Percentiles rank a stretch among this genome's conserved stretches.
phyloP scores from a whole-genome alignment of 2,329 filamentous ascomycete species.

The Diaporthe aspalathi region DNA sequence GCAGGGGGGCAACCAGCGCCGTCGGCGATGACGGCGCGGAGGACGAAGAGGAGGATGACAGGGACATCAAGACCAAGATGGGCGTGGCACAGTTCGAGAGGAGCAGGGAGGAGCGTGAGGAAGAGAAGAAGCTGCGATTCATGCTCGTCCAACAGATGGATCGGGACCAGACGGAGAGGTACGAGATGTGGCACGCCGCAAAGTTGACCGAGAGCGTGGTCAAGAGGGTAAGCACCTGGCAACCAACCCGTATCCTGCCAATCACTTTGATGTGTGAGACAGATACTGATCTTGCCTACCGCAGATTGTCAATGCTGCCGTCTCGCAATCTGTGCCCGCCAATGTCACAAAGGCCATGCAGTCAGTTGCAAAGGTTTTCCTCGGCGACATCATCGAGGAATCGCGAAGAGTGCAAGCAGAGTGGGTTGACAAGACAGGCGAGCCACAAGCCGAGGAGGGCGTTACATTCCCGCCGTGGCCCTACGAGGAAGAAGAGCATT shows the following conservation, averaged over 20 bases:
- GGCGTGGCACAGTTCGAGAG: slow-evolving; percentile 48
- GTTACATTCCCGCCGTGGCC: slow-evolving; percentile 47
- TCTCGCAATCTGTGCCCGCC: slow-evolving; percentile 80
- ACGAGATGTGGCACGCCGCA: slow-evolving; percentile 76
- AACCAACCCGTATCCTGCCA: background rate
- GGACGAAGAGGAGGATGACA: slow-evolving; percentile 52
- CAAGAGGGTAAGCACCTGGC: slow-evolving; percentile 64
- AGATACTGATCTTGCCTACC: slow-evolving; percentile 22
- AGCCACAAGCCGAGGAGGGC: slow-evolving; percentile 66
- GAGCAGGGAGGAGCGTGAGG: slow-evolving; percentile 67
- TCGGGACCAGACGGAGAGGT: slow-evolving; percentile 74
- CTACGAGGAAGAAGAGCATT: slow-evolving; percentile 48
- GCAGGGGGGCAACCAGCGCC: slow-evolving; percentile 55
- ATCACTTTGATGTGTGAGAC: background rate
- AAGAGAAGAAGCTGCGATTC: slow-evolving; percentile 72
- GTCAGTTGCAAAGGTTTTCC: slow-evolving; percentile 80
- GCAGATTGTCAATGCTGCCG: slow-evolving; percentile 81
- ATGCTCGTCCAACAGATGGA: slow-evolving; percentile 75
- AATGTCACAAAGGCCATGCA: slow-evolving; percentile 82
- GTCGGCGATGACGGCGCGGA: slow-evolving; percentile 66
- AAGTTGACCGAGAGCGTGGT: slow-evolving; percentile 77
- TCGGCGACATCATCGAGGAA: slow-evolving; percentile 79
- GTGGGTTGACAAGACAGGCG: slow-evolving; percentile 70
- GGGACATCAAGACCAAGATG: slow-evolving; percentile 43
- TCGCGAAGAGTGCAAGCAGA: slow-evolving; percentile 78